These are phyloP conservation scores for Rhododendron henanense DNA, from an alignment of 148 eudicot species.

Conservation along the genomic window DNA sequence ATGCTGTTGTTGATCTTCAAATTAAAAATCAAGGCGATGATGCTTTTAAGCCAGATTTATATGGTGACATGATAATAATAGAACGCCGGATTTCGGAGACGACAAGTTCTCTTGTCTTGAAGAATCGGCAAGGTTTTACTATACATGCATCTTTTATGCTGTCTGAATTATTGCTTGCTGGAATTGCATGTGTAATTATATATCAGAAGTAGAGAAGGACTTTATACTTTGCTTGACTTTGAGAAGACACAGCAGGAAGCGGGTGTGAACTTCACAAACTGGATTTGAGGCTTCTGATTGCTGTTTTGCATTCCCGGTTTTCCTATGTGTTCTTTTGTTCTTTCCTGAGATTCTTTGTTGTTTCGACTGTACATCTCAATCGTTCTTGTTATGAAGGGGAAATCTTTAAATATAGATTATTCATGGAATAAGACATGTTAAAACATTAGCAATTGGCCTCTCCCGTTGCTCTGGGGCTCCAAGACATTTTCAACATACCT, in stretches of 20 bases:
- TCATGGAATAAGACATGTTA: background rate
- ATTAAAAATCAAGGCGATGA: constrained; percentile 85
- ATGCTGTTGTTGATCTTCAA: constrained; percentile 72
- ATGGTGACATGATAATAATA: constrained; percentile 65
- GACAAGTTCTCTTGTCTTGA: constrained; percentile 50
- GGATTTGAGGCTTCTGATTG: background rate
- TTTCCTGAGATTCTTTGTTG: background rate
- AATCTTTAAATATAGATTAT: background rate
- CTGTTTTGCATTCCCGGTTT: background rate
- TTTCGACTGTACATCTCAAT: background rate
- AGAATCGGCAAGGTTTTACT: constrained; percentile 64
- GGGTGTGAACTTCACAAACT: background rate
- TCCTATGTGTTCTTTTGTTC: background rate
- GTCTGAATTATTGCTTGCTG: background rate
- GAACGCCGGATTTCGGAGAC: constrained; percentile 86
- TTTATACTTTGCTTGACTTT: background rate
- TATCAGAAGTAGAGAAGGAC: background rate
- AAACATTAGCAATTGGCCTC: background rate
- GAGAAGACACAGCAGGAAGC: background rate
- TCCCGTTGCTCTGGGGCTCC: background rate
- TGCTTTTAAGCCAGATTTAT: constrained; percentile 75
- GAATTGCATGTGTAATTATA: background rate
- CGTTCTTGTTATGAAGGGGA: background rate
- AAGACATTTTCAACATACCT: background rate
- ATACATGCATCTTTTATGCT: background rate